Evolutionary conservation across 176 grass and related monocot genomes (phyloP).

Genomic region (Rhynchospora breviuscula): DNA sequence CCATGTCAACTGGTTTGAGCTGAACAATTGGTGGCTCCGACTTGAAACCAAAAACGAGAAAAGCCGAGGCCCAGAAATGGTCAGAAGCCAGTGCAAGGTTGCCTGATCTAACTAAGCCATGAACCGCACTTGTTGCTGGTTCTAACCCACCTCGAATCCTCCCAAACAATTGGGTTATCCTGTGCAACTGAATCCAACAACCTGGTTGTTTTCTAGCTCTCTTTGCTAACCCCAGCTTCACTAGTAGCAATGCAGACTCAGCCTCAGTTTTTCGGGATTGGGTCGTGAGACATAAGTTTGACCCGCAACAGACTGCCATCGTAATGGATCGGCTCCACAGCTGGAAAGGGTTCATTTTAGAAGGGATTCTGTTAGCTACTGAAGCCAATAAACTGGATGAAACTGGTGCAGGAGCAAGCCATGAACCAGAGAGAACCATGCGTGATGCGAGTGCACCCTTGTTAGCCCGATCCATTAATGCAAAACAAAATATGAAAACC

Average conservation of each 20-base stretch:
- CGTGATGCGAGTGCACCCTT: conserved; percentile 67
- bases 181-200: conserved; percentile 93
- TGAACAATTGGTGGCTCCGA: conserved; percentile 72
- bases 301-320: conserved; percentile 64
- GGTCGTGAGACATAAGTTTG: conserved; percentile 65
- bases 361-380: conserved; percentile 55
- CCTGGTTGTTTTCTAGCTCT: conserved; percentile 57
- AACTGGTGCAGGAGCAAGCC: conserved; percentile 82
- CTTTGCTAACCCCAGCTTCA: conserved; percentile 86
- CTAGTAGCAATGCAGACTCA: conserved; percentile 79
- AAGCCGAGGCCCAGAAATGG: conserved; percentile 86
- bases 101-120: conserved; percentile 62
- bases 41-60: conserved; percentile 96
- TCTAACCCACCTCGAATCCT: conserved; percentile 71
- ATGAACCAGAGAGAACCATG: conserved; percentile 80
- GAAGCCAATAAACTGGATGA: conserved; percentile 67
- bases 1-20: conserved; percentile 74
- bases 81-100: conserved; percentile 68
- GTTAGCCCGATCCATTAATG: conserved; percentile 70
- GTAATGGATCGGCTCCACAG: conserved; percentile 66
- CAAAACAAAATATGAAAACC: conserved; percentile 74
- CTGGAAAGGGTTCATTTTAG: conserved; percentile 65
- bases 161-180: conserved; percentile 72
- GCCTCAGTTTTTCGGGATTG: conserved; percentile 76
- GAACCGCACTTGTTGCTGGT: conserved; percentile 50